phyloP scores from a whole-genome alignment of 495 filamentous ascomycete genomes.

The Xylaria flabelliformis region DNA sequence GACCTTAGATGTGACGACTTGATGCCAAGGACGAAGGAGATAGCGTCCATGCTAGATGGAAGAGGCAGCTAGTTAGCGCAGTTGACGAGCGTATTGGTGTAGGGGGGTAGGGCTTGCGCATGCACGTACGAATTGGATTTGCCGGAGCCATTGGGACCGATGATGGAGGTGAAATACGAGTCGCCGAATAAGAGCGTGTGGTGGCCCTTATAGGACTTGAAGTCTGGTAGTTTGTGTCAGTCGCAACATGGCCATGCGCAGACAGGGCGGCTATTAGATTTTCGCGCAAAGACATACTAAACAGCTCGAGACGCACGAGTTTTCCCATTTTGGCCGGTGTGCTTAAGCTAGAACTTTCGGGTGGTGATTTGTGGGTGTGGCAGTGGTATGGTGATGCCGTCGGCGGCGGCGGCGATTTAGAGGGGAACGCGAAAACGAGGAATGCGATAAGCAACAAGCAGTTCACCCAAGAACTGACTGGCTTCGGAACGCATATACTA shows the following conservation, averaged over 20 bases:
- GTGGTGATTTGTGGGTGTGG: slow-evolving; percentile 10
- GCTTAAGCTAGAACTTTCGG: slow-evolving; percentile 2
- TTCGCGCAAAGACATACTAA: slow-evolving; percentile 65
- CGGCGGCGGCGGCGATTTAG: background rate
- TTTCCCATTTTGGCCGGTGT: slow-evolving; percentile 67
- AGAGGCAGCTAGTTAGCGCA: slow-evolving; percentile 20
- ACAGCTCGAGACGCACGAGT: slow-evolving; percentile 91
- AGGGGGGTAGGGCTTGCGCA: background rate
- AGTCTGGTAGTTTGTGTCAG: slow-evolving; percentile 64
- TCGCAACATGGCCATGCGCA: slow-evolving; percentile 36
- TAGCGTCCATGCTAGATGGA: slow-evolving; percentile 88
- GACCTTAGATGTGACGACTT: slow-evolving; percentile 97
- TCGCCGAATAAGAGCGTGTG: slow-evolving; percentile 95
- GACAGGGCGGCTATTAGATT: slow-evolving; percentile 22
- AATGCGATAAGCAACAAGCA: slow-evolving; percentile 26
- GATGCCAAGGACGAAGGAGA: slow-evolving; percentile 98
- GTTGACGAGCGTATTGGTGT: background rate
- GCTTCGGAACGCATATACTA: slow-evolving; percentile 10
- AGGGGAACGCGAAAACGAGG: slow-evolving; percentile 14
- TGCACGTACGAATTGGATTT: slow-evolving; percentile 95
- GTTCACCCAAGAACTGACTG: slow-evolving; percentile 16
- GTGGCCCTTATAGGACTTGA: slow-evolving; percentile 98
- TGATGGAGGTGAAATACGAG: slow-evolving; percentile 98
- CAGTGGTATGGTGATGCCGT: background rate
- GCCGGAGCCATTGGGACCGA: slow-evolving; percentile 98